These are phyloP conservation scores for Leishmania amazonensis DNA, from an alignment of 208 protist species.

Conservation along the genomic window DNA sequence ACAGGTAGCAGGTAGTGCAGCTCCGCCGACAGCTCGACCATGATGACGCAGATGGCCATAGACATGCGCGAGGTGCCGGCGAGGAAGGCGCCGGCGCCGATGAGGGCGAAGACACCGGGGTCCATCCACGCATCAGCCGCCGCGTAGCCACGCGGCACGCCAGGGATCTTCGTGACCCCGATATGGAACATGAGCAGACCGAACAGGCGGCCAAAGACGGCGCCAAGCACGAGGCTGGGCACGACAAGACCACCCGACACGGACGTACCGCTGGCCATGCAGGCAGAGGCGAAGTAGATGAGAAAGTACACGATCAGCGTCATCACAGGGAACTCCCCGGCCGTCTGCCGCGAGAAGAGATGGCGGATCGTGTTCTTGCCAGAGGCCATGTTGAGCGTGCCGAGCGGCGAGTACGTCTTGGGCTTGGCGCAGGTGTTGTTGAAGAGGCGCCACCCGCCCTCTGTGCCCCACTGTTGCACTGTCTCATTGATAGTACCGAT, in stretches of 20 bases:
- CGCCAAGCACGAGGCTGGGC: slow-evolving; percentile 91
- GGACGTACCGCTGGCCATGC: slow-evolving; percentile 67
- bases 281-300: slow-evolving; percentile 84
- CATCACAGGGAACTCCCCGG: slow-evolving; percentile 62
- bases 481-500: slow-evolving; percentile 41
- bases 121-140: slow-evolving; percentile 79
- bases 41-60: slow-evolving; percentile 94
- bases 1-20: slow-evolving; percentile 93
- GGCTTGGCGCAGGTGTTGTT: slow-evolving; percentile 61
- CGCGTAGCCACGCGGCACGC: slow-evolving; percentile 53
- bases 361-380: slow-evolving; percentile 89
- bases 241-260: slow-evolving; percentile 91
- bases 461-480: slow-evolving; percentile 75
- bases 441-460: slow-evolving; percentile 55
- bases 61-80: slow-evolving; percentile 92
- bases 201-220: slow-evolving; percentile 82
- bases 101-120: slow-evolving; percentile 92
- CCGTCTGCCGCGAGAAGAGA: slow-evolving; percentile 88
- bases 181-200: slow-evolving; percentile 79
- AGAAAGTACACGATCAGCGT: slow-evolving; percentile 80
- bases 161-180: slow-evolving; percentile 20
- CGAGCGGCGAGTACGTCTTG: slow-evolving; percentile 76
- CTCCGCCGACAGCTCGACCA: slow-evolving; percentile 94
- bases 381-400: slow-evolving; percentile 81
- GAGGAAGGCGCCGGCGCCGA: slow-evolving; percentile 93